Evolutionary conservation across 2,329 filamentous ascomycete species (phyloP), one percentile per base, ranked within the genome.

Genomic region (Amauroascus verrucosus): DNA sequence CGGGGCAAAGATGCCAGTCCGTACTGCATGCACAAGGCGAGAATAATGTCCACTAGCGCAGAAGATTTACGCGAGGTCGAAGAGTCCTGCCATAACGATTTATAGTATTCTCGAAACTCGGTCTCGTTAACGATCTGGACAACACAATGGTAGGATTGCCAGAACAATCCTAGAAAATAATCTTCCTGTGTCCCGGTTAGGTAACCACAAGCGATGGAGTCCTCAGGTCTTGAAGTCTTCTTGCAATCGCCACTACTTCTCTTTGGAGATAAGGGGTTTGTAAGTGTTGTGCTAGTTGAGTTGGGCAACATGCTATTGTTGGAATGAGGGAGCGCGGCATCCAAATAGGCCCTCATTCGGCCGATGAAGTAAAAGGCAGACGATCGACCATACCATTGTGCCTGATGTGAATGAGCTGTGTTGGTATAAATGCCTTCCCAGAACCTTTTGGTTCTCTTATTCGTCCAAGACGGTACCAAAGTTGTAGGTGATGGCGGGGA

Each of bases 21-120:
- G 37, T 73, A 72, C 60, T 79, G 76, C 66, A 79, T 74, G 56
- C 73, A 75, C 8, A 79, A 53, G 0, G 77, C 77, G 14, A 79
- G 61, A 32, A 78, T 63, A 22, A 79, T 77, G 54, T 79, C 77
- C 0, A 76, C 73, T 0, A 79, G 65, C 1, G 77, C 70, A 2
- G 76, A 79, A 1, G 71, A 65, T 51, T 70, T 70, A 6, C 76
- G 67, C 6, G 54, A 43, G 2, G 55, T 57, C 28, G 54, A 54
- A 5, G 56, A 57, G 8, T 58, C 55, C 1, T 41, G 61, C 69
- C 72, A 75, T 6, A 76, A 62, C 0, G 70, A 72, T 6, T 66
- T 61, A 54, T 76, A 74, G 52, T 76, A 67, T 7, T 64, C 64
- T 47, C 65, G 68, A 54, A 77, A 77, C 32, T 72, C 70, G 2